phyloP scores from a whole-genome alignment of 2,329 filamentous ascomycete genomes.

The Tolypocladium amazonense region DNA sequence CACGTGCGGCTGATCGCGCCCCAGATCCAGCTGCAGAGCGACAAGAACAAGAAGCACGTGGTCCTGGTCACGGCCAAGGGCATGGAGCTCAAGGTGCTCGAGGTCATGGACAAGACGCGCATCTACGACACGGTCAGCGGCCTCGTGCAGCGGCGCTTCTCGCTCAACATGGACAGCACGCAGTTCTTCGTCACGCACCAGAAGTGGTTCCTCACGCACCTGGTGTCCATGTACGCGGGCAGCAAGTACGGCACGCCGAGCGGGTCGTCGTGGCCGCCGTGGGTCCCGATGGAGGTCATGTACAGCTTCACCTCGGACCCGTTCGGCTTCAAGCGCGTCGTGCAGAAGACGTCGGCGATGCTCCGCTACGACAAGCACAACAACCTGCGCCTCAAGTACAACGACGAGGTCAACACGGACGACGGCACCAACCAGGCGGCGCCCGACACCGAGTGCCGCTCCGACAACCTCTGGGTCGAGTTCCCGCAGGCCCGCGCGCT shows the following conservation, averaged over 20 bases:
- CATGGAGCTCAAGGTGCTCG: slow-evolving; percentile 95
- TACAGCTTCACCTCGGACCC: slow-evolving; percentile 91
- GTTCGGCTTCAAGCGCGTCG: slow-evolving; percentile 95
- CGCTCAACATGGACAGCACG: slow-evolving; percentile 91
- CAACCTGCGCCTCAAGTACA: slow-evolving; percentile 90
- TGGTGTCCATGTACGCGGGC: slow-evolving; percentile 87
- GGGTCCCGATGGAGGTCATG: slow-evolving; percentile 98
- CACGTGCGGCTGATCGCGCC: slow-evolving; percentile 91
- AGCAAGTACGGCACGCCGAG: slow-evolving; percentile 81
- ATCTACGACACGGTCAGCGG: slow-evolving; percentile 90
- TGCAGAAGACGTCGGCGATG: slow-evolving; percentile 92
- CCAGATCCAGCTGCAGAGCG: slow-evolving; percentile 95
- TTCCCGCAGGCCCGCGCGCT: slow-evolving; percentile 91
- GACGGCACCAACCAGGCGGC: slow-evolving; percentile 37
- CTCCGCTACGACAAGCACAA: slow-evolving; percentile 98
- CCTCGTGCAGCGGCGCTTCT: slow-evolving; percentile 86
- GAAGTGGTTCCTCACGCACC: slow-evolving; percentile 75
- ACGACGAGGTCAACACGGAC: slow-evolving; percentile 73
- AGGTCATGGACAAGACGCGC: slow-evolving; percentile 94
- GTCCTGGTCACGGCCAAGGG: slow-evolving; percentile 93
- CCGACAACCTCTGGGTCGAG: slow-evolving; percentile 94
- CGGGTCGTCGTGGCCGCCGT: slow-evolving; percentile 89
- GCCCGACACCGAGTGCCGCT: slow-evolving; percentile 61
- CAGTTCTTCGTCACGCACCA: slow-evolving; percentile 97
- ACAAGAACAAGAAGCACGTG: slow-evolving; percentile 96